These are phyloP conservation scores for Aspergillus jensenii DNA, from an alignment of 2,329 filamentous ascomycete species.

Conservation along the genomic window DNA sequence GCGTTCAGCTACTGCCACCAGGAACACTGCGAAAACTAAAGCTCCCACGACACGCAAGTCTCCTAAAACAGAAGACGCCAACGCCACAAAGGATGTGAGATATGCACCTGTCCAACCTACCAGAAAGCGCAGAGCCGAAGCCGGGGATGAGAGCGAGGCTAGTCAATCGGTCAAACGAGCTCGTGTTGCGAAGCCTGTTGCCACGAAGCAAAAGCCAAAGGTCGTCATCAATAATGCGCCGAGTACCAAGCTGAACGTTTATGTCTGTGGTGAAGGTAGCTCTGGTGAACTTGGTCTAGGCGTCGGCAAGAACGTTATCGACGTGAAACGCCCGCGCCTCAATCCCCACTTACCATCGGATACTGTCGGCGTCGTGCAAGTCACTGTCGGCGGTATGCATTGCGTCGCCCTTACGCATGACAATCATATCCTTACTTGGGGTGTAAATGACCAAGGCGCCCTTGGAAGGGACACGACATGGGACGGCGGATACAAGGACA, in stretches of 20 bases:
- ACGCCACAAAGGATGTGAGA: conserved; percentile 19
- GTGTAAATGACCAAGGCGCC: conserved; percentile 81
- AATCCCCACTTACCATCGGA: conserved; percentile 60
- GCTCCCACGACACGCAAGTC: conserved; percentile 23
- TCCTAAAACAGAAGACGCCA: conserved; percentile 23
- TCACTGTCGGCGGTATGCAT: conserved; percentile 83
- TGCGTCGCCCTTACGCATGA: conserved; percentile 72
- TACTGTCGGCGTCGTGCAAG: conserved; percentile 67
- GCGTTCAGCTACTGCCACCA: conserved; percentile 17
- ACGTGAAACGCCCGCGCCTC: conserved; percentile 72
- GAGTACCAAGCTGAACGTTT: conserved; percentile 62
- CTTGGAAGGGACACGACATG: conserved; percentile 72
- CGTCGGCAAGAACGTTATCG: conserved; percentile 62
- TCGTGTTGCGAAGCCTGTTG: conserved; percentile 27
- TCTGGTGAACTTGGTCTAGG: conserved; percentile 83
- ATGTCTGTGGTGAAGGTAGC: conserved; percentile 76
- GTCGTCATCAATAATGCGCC: conserved; percentile 64
- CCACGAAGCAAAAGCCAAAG: conserved; percentile 33
- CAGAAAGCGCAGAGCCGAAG: conserved; percentile 38
- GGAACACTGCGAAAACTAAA: conserved; percentile 18
- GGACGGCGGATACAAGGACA: conserved; percentile 61
- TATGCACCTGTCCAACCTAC: conserved; percentile 18
- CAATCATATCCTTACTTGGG: conserved; percentile 82
- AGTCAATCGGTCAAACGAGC: conserved; percentile 31
- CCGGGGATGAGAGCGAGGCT: conserved; percentile 26